A percentile compares a stretch with the other conserved stretches of the same genome.
These are phyloP conservation scores for Chenopodium berlandieri DNA, from an alignment of 148 eudicot species.

Conservation along the genomic window DNA sequence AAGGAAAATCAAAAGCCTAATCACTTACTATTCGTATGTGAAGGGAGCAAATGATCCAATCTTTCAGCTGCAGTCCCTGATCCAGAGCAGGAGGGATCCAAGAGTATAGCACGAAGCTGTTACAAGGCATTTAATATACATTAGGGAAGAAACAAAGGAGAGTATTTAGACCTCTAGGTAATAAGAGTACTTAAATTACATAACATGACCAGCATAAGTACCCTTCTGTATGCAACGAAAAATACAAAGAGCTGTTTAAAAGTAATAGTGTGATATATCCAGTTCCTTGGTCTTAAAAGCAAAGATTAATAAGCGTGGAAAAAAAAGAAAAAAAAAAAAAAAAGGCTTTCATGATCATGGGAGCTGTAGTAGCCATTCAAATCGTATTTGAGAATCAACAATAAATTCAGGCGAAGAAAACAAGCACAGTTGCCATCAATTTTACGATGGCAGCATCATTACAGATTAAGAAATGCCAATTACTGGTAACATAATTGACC, in stretches of 20 bases:
- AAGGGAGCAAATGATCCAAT: slow-evolving; percentile 93
- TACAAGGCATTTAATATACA: not conserved
- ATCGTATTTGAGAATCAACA: not conserved
- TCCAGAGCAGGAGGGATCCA: slow-evolving; percentile 99
- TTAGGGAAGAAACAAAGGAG: not conserved
- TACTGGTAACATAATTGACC: not conserved
- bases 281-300: not conserved
- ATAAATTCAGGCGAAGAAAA: not conserved
- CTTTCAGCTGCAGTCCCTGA: slow-evolving; percentile 90
- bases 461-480: not conserved
- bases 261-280: not conserved
- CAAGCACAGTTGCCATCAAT: slow-evolving; percentile 3
- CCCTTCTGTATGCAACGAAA: not conserved
- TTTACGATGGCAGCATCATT: not conserved
- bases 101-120: slow-evolving; percentile 85
- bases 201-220: too few relatives aligned
- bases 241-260: not conserved
- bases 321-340: not conserved
- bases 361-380: not conserved
- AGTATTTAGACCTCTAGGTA: not conserved
- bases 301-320: not conserved
- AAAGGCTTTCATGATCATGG: not conserved
- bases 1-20: not conserved
- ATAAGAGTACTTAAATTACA: not conserved
- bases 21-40: slow-evolving; percentile 51